Evolutionary conservation across 148 eudicot species (phyloP), one percentile per base, ranked within the genome.

Genomic region (Heliamphora exappendiculata): DNA sequence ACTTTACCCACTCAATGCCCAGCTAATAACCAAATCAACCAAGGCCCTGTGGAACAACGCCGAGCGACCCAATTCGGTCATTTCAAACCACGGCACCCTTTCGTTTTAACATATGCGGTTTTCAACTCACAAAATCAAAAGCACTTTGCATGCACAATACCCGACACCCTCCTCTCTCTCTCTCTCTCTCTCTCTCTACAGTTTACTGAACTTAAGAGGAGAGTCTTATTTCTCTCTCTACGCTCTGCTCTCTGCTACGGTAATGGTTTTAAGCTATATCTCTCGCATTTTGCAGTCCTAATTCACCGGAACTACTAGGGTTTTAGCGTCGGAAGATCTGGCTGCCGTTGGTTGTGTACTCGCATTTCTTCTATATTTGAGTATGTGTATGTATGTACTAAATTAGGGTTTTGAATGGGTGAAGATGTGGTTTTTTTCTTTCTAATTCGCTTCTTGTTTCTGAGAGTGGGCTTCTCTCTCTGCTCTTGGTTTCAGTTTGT

Each of bases 381-480:
- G 10, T 49, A 13, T 0, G 26, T 8, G 45, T 7, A 42, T 51
- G 20, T 50, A 1, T 16, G 50, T 41, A 7, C n/a, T 31, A 20
- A 26, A 49, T n/a, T 49, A 50, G 74, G 41, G 74, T n/a, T 70
- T 70, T 50, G 19, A 50, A 59, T 50, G 26, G 59, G 54, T 44
- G 28, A 50, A 9, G 11, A 7, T 49, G 44, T 65, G 69, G 19
- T 37, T 19, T 44, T 8, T 19, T 65, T 37, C 45, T 5, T 20
- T 65, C 20, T n/a, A 34, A 9, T 24, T 57, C 7, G 28, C 29
- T 24, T 10, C 62, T 57, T 7, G 12, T 29, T 33, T 29, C 20
- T n/a, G n/a, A n/a, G n/a, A n/a, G n/a, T n/a, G n/a, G n/a, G 57
- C 24, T 0, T 14, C 33, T 36, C 67, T 50, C 67, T 0, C 39